phyloP scores from a whole-genome alignment of 768 basidiomycete species.

The Phylloporus rhodoxanthus region DNA sequence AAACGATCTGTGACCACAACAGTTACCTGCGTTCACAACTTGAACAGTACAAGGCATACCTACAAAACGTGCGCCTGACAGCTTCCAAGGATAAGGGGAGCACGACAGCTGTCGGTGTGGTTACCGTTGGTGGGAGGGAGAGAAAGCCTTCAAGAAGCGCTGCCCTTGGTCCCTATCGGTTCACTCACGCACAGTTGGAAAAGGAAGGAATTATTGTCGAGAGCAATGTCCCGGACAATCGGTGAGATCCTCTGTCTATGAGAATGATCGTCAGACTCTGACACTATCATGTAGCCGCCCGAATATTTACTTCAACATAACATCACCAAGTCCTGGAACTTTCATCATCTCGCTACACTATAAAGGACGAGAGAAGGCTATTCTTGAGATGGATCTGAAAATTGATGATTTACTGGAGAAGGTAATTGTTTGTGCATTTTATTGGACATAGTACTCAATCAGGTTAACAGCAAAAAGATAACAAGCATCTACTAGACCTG shows the following conservation, averaged over 20 bases:
- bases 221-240: slow-evolving; percentile 97
- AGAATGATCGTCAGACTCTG: neutral
- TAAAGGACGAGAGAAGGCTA: slow-evolving; percentile 97
- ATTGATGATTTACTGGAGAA: slow-evolving; percentile 97
- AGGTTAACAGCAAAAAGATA: slow-evolving; percentile 86
- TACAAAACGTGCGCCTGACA: slow-evolving; percentile 92
- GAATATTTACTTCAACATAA: slow-evolving; percentile 99
- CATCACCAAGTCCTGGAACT: slow-evolving; percentile 94
- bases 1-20: slow-evolving; percentile 99
- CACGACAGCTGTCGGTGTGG: slow-evolving; percentile 86
- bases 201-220: slow-evolving; percentile 99
- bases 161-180: slow-evolving; percentile 91
- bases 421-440: slow-evolving; percentile 40
- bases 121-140: slow-evolving; percentile 95
- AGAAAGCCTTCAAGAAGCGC: slow-evolving; percentile 84
- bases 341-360: slow-evolving; percentile 99
- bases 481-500: slow-evolving; percentile 91
- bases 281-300: slow-evolving; percentile 57
- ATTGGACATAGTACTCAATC: slow-evolving; percentile 13
- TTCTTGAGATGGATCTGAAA: slow-evolving; percentile 99
- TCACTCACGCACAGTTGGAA: slow-evolving; percentile 96
- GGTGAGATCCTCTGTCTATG: slow-evolving; percentile 43
- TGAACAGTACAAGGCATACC: slow-evolving; percentile 99
- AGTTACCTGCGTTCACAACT: slow-evolving; percentile 93
- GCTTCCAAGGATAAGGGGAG: slow-evolving; percentile 85